phyloP scores from a whole-genome alignment of 1,139 yeast species.

The Candida dubliniensis region DNA sequence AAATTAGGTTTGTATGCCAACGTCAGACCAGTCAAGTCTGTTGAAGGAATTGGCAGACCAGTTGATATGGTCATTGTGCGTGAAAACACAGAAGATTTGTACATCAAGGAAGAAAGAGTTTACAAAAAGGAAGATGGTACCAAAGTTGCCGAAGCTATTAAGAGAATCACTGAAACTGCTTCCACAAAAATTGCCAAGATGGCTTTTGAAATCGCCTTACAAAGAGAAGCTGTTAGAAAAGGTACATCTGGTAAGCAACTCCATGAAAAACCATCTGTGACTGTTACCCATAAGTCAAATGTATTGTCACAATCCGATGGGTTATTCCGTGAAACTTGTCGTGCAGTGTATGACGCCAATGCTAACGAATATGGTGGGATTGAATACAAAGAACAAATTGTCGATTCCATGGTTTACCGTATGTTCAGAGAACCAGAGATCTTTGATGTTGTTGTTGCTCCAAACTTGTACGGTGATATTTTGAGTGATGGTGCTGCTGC shows the following conservation, averaged over 20 bases:
- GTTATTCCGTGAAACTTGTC: slow-evolving; percentile 89
- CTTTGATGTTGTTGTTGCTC: slow-evolving; percentile 97
- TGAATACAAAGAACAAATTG: slow-evolving; percentile 88
- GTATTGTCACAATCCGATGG: slow-evolving; percentile 94
- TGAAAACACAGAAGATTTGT: slow-evolving; percentile 96
- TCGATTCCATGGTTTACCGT: slow-evolving; percentile 98
- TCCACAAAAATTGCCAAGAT: slow-evolving; percentile 82
- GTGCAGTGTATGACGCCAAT: slow-evolving; percentile 70
- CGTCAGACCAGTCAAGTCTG: slow-evolving; percentile 96
- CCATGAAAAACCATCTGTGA: slow-evolving; percentile 66
- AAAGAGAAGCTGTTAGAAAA: slow-evolving; percentile 81
- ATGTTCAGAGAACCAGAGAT: slow-evolving; percentile 97
- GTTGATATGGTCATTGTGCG: slow-evolving; percentile 97
- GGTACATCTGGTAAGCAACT: slow-evolving; percentile 45
- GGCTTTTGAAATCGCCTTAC: slow-evolving; percentile 89
- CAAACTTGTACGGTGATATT: slow-evolving; percentile 96
- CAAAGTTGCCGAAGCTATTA: slow-evolving; percentile 94
- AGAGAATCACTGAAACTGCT: slow-evolving; percentile 89
- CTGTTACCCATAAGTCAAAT: slow-evolving; percentile 95
- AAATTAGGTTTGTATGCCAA: slow-evolving; percentile 93
- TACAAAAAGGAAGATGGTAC: slow-evolving; percentile 70
- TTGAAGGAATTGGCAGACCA: slow-evolving; percentile 77
- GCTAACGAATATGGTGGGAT: slow-evolving; percentile 56
- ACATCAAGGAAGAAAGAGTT: slow-evolving; percentile 87
- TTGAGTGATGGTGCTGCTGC: slow-evolving; percentile 99